phyloP scores from a whole-genome alignment of 2,329 filamentous ascomycete genomes.

The Piedraia hortae region DNA sequence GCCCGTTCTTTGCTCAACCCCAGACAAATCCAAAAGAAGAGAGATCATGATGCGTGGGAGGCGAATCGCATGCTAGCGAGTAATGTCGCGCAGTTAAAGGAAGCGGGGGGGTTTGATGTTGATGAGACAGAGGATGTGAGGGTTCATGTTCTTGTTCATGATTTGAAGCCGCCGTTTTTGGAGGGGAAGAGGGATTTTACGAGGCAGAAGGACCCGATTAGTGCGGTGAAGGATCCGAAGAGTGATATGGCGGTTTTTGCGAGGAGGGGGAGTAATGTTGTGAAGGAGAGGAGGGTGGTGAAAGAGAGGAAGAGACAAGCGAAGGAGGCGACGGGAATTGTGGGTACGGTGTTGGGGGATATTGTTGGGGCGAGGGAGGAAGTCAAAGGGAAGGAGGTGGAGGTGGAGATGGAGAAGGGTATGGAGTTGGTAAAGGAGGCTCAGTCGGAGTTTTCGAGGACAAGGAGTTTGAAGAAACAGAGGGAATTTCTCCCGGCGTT shows the following conservation, averaged over 20 bases:
- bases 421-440: constrained; percentile 46
- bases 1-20: constrained; percentile 23
- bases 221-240: constrained; percentile 73
- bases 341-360: constrained; percentile 77
- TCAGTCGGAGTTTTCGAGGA: constrained; percentile 77
- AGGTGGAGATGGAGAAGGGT: constrained; percentile 45
- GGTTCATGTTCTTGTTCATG: constrained; percentile 76
- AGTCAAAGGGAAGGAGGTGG: constrained; percentile 78
- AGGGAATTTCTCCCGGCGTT: constrained; percentile 85
- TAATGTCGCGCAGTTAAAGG: constrained; percentile 70
- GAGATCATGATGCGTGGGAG: constrained; percentile 94
- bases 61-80: constrained; percentile 95
- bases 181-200: constrained; percentile 92
- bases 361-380: constrained; percentile 89
- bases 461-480: constrained; percentile 71
- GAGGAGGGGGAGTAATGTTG: constrained; percentile 77
- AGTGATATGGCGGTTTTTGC: constrained; percentile 98
- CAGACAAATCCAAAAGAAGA: constrained; percentile 58
- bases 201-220: constrained; percentile 84
- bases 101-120: constrained; percentile 50
- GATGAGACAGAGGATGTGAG: constrained; percentile 76
- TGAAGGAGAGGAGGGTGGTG: constrained; percentile 73
- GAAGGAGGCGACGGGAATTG: constrained; percentile 77
- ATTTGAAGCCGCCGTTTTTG: constrained; percentile 77
- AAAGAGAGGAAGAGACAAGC: constrained; percentile 83